These are phyloP conservation scores for Physcomitrellopsis africana DNA, from an alignment of 225 moss, liverwort and hornwort species.

Conservation along the genomic window DNA sequence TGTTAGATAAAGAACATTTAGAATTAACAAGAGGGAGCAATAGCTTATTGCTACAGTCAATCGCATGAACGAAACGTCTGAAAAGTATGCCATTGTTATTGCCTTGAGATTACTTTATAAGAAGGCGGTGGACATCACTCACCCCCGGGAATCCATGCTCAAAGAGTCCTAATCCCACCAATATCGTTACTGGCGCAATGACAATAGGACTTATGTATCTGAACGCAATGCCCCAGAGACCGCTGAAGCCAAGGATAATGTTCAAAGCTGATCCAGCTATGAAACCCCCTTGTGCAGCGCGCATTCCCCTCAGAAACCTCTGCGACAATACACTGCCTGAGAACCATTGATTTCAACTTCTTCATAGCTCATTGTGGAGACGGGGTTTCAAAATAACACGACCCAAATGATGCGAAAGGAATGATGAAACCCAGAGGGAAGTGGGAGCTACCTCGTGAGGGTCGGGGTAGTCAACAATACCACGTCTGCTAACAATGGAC, in stretches of 20 bases:
- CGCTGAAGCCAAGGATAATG: conserved; percentile 74
- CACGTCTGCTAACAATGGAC: conserved; percentile 60
- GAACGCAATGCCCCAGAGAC: conserved; percentile 73
- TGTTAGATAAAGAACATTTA: no score
- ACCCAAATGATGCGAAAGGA: background rate
- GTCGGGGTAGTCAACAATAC: conserved; percentile 49
- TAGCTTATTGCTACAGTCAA: background rate
- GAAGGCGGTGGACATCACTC: background rate
- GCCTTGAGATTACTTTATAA: background rate
- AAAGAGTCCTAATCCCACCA: conserved; percentile 69
- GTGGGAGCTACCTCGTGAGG: conserved; percentile 45
- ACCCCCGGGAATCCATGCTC: conserved; percentile 70
- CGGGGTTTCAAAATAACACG: no score
- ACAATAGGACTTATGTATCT: conserved; percentile 74
- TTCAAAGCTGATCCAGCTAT: conserved; percentile 70
- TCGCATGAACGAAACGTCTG: background rate
- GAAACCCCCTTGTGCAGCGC: conserved; percentile 76
- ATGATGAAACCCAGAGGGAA: background rate
- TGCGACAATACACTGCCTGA: conserved; percentile 11
- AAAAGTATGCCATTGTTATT: background rate
- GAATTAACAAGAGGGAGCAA: background rate
- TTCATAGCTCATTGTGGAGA: no score
- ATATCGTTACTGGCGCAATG: conserved; percentile 60
- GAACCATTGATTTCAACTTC: no score
- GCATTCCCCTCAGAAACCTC: conserved; percentile 66